A percentile compares a stretch with the other conserved stretches of the same genome.
These are phyloP conservation scores for Nigrospora osmanthi DNA, from an alignment of 2,329 filamentous ascomycete species.

Conservation along the genomic window DNA sequence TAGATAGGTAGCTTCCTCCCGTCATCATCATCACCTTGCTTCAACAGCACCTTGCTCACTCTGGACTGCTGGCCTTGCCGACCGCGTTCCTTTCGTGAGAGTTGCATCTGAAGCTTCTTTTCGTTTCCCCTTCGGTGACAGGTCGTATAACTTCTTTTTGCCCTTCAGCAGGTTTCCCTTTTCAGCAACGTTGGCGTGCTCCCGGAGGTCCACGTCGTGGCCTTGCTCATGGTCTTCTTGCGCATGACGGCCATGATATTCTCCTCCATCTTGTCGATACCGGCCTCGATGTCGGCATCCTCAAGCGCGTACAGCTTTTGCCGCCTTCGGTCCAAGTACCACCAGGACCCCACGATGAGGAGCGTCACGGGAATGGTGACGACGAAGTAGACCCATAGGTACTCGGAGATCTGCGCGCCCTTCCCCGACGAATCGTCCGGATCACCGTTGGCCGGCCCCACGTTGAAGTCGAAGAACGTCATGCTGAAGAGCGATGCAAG, in stretches of 20 bases:
- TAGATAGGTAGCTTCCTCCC: no score
- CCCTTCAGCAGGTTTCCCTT: neutral
- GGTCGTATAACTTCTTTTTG: neutral
- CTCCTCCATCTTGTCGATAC: conserved; percentile 48
- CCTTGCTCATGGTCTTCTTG: conserved; percentile 48
- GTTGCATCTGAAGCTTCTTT: no score
- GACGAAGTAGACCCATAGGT: conserved; percentile 57
- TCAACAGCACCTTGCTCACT: no score
- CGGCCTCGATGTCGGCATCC: conserved; percentile 43
- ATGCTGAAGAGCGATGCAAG: conserved; percentile 58
- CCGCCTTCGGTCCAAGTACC: conserved; percentile 42
- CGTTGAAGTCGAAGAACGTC: conserved; percentile 58
- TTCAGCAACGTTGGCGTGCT: neutral
- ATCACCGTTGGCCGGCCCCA: conserved; percentile 11
- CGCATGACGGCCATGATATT: conserved; percentile 49
- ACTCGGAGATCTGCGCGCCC: conserved; percentile 35
- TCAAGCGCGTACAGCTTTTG: conserved; percentile 39
- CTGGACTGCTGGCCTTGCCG: no score
- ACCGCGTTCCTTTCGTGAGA: no score
- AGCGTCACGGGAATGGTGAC: conserved; percentile 51
- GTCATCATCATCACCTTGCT: no score
- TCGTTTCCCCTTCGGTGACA: no score
- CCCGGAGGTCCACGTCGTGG: conserved; percentile 43
- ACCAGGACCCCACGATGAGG: conserved; percentile 46
- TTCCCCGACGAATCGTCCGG: conserved; percentile 16